Conservation (phyloP, 805 yeast genomes). For the Starmerella gropengiesseri region DNA sequence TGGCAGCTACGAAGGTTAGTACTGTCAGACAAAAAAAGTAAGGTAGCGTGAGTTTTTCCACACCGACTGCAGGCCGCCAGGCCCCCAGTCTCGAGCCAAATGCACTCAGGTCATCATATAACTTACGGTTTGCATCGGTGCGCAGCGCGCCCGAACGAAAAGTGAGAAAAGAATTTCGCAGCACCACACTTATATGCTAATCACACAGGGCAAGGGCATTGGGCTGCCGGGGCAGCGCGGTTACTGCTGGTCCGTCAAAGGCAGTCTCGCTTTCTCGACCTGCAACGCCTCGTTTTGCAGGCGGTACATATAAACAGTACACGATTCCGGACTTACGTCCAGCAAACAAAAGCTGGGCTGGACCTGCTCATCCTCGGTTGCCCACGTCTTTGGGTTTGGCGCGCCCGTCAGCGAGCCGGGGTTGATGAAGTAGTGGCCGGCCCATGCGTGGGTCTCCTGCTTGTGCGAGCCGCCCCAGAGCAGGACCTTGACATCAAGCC, state of each 20-base stretch:
- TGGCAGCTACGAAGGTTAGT: constrained; percentile 17
- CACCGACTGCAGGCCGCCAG: constrained; percentile 61
- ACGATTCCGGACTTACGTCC: constrained; percentile 69
- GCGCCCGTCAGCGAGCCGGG: constrained; percentile 98
- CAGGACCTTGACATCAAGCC: constrained; percentile 81
- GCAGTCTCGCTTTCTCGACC: constrained; percentile 68
- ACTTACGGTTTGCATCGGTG: constrained; percentile 23
- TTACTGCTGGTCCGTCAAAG: background rate
- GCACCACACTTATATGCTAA: background rate
- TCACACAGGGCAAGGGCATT: constrained; percentile 1
- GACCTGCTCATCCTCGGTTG: constrained; percentile 31
- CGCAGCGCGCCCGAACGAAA: background rate
- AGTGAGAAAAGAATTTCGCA: background rate
- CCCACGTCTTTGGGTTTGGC: constrained; percentile 50
- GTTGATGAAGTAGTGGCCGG: constrained; percentile 85
- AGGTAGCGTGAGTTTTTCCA: constrained; percentile 99
- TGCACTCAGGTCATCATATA: constrained; percentile 94
- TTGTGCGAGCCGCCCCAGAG: constrained; percentile 90
- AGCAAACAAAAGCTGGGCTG: constrained; percentile 81
- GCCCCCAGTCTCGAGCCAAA: constrained; percentile 87
- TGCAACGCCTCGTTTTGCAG: constrained; percentile 70
- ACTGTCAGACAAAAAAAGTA: constrained; percentile 49
- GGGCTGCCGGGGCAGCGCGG: background rate
- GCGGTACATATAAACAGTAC: constrained; percentile 79
- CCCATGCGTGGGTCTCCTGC: constrained; percentile 86